Evolutionary conservation across 129 eudicot genomes (phyloP), one percentile per base, ranked within the genome.

Genomic region (Centrapalus pauciflorus): DNA sequence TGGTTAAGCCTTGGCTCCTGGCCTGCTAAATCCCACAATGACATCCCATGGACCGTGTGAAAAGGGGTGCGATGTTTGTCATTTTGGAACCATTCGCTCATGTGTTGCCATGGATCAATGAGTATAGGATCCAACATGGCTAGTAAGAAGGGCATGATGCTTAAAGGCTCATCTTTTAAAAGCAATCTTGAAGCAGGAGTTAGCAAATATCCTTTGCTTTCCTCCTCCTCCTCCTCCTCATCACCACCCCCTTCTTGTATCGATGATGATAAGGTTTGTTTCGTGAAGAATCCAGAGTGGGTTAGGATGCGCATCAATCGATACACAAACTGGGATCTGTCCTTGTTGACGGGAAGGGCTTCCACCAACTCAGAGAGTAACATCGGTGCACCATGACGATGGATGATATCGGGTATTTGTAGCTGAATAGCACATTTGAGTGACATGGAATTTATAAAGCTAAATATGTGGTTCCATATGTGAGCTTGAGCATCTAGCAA

Each of bases 401-500:
- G 54, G 21, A 85, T 81, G 38, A 76, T 49, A 37, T 85, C 85
- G 0, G 91, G 84, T 45, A 85, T 75, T 66, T 76, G 80, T 10
- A 85, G 67, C 26, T 85, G 62, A 52, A 85, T 28, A 7, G 90
- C 90, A 65, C 82, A 81, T 71, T 78, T 81, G 23, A 81, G 76
- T 5, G 83, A 77, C 87, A 85, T 82, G 51, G 87, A 79, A 30
- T 73, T 85, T 16, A 79, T 66, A 64, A 76, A 85, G 69, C 40
- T 49, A 68, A 72, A 79, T 0, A 70, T 69, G 17, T 82, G 87
- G 62, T 76, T 85, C 85, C 80, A 79, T 45, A 85, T 54, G 26
- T 79, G 92, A 66, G 92, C 71, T 61, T 82, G 87, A 43, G 85
- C 72, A 16, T 69, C 68, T 43, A 85, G 75, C 23, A 79, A 72